Conservation (phyloP, 2,329 filamentous ascomycete genomes). For the Allantophomopsis cytisporea region DNA sequence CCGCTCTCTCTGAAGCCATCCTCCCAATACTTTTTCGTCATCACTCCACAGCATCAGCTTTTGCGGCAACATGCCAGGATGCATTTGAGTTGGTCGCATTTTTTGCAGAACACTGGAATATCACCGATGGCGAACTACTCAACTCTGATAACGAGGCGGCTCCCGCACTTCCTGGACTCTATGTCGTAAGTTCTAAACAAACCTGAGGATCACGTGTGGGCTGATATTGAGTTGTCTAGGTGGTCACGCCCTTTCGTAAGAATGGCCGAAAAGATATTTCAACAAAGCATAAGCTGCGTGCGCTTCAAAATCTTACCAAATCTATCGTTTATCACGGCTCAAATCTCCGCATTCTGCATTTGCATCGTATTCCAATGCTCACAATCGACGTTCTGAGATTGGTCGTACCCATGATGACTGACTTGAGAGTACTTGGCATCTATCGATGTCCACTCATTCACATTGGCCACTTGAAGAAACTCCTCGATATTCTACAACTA, state of each 20-base stretch:
- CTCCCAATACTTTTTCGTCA: conserved; percentile 4
- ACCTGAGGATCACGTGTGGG: too few relatives aligned
- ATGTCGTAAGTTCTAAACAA: too few relatives aligned
- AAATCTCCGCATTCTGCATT: conserved; percentile 9
- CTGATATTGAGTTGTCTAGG: too few relatives aligned
- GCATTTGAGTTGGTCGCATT: neutral
- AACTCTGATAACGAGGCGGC: neutral
- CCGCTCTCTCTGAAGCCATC: conserved; percentile 1
- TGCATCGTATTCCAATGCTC: conserved; percentile 14
- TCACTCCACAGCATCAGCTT: conserved; percentile 5
- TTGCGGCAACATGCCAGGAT: conserved; percentile 7
- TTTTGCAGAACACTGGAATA: neutral
- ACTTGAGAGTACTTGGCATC: conserved; percentile 11
- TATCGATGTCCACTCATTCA: conserved; percentile 15
- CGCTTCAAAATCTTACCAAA: conserved; percentile 4
- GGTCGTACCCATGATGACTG: conserved; percentile 12
- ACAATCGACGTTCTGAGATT: conserved; percentile 9
- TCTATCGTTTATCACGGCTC: too few relatives aligned
- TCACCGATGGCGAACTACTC: conserved; percentile 3
- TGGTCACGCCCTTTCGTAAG: too few relatives aligned
- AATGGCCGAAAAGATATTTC: too few relatives aligned
- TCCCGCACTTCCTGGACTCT: neutral
- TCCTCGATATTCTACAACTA: conserved; percentile 11
- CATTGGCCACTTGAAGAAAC: conserved; percentile 7
- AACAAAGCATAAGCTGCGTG: neutral